These are phyloP conservation scores for Diutina catenulata DNA, from an alignment of 1,139 yeast genomes.

Conservation along the genomic window DNA sequence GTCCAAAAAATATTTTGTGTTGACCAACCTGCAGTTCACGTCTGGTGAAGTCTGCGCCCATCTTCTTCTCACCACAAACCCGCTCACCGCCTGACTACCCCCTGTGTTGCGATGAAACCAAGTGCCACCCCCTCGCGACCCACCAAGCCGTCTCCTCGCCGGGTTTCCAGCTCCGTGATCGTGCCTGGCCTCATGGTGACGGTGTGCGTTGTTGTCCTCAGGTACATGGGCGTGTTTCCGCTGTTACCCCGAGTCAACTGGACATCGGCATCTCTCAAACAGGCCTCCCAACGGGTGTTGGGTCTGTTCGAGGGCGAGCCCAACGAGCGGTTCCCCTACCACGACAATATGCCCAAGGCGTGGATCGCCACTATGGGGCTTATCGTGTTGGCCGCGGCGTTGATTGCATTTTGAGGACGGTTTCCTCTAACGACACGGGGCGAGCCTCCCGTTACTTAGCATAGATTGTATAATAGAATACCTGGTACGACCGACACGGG, in stretches of 20 bases:
- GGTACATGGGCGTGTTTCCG: neutral
- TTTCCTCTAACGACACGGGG: too few species aligned
- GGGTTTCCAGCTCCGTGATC: neutral
- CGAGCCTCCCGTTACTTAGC: too few species aligned
- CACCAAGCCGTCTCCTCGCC: neutral
- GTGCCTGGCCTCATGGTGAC: neutral
- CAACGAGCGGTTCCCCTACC: constrained; percentile 2
- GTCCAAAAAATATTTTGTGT: too few species aligned
- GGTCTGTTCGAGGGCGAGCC: neutral
- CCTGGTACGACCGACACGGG: too few species aligned
- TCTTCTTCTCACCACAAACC: too few species aligned
- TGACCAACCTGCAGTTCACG: too few species aligned
- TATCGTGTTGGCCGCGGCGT: neutral
- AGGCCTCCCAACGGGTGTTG: neutral
- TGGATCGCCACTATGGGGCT: neutral
- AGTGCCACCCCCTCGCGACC: too few species aligned
- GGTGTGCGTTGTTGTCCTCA: too few species aligned
- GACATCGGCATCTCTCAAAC: neutral
- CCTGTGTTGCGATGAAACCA: too few species aligned
- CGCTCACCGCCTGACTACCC: too few species aligned
- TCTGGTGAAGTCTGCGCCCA: too few species aligned
- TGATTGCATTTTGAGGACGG: neutral
- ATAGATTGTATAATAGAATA: too few species aligned
- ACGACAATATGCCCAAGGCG: neutral
- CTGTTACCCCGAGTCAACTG: neutral